phyloP scores from a whole-genome alignment of 2,329 filamentous ascomycete genomes.

The Monosporascus ibericus region DNA sequence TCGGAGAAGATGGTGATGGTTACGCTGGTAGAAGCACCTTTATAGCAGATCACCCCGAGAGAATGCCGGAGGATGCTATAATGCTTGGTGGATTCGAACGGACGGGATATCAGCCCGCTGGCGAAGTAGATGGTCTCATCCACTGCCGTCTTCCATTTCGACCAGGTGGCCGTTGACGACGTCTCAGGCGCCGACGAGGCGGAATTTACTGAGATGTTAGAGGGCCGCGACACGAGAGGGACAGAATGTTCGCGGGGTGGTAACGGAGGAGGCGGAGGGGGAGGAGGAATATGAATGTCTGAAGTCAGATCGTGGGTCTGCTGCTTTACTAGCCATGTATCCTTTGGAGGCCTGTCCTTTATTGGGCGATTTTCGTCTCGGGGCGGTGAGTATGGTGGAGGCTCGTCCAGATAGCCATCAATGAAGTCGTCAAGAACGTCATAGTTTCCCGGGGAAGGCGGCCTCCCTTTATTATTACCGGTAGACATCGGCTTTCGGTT shows the following conservation, averaged over 20 bases:
- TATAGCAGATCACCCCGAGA: conserved; percentile 57
- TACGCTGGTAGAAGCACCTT: conserved; percentile 57
- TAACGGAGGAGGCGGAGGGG: conserved; percentile 2
- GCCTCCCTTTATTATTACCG: neutral
- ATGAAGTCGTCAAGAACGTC: conserved; percentile 12
- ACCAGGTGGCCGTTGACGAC: conserved; percentile 4
- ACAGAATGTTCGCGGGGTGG: conserved; percentile 10
- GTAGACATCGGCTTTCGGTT: conserved; percentile 15
- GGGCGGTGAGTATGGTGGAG: neutral
- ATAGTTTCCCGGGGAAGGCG: neutral
- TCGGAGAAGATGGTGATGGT: conserved; percentile 60
- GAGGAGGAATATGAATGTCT: conserved; percentile 2
- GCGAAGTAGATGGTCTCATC: conserved; percentile 60
- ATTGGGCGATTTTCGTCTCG: neutral
- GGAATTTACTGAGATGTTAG: conserved; percentile 6
- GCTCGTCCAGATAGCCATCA: conserved; percentile 20
- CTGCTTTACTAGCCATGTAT: neutral
- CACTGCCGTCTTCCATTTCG: conserved; percentile 42
- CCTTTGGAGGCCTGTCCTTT: neutral
- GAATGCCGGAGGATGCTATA: conserved; percentile 63
- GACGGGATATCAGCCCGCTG: conserved; percentile 57
- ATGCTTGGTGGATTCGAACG: conserved; percentile 59
- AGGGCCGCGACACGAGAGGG: conserved; percentile 13
- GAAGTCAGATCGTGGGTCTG: conserved; percentile 4
- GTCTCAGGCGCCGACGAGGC: conserved; percentile 3